These are phyloP conservation scores for Fragaria vesca DNA, from an alignment of 306 rosid genomes.

Conservation along the genomic window DNA sequence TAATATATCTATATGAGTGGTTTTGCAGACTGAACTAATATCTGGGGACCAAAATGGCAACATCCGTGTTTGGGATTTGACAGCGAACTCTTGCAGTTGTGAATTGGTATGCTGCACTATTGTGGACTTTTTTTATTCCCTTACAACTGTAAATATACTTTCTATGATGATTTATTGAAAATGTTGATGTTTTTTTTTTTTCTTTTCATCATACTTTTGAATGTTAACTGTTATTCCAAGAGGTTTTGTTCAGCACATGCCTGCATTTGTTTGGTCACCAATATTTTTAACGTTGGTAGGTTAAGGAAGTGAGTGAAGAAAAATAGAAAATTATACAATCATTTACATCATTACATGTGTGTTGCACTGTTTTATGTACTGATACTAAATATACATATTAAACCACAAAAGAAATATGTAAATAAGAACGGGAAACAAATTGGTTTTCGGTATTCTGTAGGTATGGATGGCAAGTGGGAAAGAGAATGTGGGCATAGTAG, in stretches of 20 bases:
- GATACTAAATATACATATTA: not conserved
- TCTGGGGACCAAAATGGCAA: conserved; percentile 99
- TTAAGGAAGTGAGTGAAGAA: not conserved
- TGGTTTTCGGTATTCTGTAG: not conserved
- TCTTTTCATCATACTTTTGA: not conserved
- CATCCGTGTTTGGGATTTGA: conserved; percentile 99
- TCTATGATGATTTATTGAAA: not conserved
- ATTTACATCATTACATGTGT: no score
- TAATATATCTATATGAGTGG: conserved; percentile 4
- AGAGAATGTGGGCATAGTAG: not conserved
- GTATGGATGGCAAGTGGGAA: conserved; percentile 1
- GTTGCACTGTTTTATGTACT: not conserved
- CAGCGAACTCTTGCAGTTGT: conserved; percentile 98
- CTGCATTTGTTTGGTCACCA: not conserved
- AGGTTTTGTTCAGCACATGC: not conserved
- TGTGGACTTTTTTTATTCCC: not conserved
- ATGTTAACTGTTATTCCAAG: not conserved
- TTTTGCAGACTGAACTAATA: conserved; percentile 87
- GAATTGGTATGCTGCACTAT: conserved; percentile 67
- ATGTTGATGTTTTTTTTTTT: not conserved
- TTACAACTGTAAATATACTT: not conserved
- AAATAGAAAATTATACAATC: not conserved
- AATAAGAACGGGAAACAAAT: not conserved
- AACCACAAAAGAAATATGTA: not conserved
- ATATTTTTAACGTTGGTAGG: not conserved